These are phyloP conservation scores for Botrytis fragariae DNA, from an alignment of 2,329 filamentous ascomycete species.

Conservation along the genomic window DNA sequence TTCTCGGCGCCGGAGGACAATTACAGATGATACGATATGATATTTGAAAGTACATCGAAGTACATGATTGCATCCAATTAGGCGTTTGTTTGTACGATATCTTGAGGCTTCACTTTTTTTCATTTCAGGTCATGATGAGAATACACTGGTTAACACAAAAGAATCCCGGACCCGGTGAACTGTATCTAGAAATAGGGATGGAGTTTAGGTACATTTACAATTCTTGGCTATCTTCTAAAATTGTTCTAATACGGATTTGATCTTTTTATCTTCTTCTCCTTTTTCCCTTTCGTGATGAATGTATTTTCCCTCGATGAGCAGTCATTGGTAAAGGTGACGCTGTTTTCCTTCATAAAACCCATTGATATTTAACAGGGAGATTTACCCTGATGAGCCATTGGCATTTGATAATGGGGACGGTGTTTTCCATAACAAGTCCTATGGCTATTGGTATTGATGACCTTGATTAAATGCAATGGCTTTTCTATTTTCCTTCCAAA, in stretches of 20 bases:
- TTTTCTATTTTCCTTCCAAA: background rate
- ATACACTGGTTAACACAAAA: conserved; percentile 30
- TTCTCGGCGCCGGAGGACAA: conserved; percentile 66
- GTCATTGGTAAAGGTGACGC: background rate
- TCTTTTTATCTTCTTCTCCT: background rate
- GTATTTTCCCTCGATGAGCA: background rate
- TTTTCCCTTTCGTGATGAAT: background rate
- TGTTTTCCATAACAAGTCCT: background rate
- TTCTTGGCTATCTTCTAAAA: conserved; percentile 32
- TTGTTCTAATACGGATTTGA: conserved; percentile 14
- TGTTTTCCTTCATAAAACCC: background rate
- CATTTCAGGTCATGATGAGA: conserved; percentile 31
- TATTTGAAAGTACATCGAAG: conserved; percentile 3
- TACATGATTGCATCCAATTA: conserved; percentile 27
- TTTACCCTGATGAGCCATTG: background rate
- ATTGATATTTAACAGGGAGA: background rate
- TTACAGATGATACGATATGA: conserved; percentile 30
- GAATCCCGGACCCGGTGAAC: conserved; percentile 26
- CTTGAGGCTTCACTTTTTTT: conserved; percentile 26
- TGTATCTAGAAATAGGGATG: conserved; percentile 35
- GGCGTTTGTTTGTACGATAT: conserved; percentile 38
- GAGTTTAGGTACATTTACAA: conserved; percentile 28
- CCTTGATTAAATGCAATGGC: background rate
- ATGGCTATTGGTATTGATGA: background rate
- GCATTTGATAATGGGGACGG: background rate